Percentiles rank a stretch among this genome's conserved stretches.
Conservation (phyloP, 2,329 filamentous ascomycete species). For the Magnaporthales sp. region DNA sequence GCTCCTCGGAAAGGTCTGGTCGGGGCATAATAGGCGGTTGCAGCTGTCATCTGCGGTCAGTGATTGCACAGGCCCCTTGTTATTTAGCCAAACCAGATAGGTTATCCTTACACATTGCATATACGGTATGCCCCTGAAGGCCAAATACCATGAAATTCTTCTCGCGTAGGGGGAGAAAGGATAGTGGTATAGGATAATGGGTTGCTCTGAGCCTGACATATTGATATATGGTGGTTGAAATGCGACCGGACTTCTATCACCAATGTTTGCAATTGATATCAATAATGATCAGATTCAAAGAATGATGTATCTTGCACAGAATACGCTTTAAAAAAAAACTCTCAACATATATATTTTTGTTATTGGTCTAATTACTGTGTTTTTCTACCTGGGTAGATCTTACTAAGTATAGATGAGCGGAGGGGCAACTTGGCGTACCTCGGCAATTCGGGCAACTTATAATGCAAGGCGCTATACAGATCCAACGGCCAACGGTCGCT, state of each 20-base stretch:
- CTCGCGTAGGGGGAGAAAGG: constrained; percentile 54
- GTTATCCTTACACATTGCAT: constrained; percentile 52
- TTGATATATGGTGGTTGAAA: background rate
- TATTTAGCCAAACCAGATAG: background rate
- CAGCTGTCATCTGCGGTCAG: constrained; percentile 29
- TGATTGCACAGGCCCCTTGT: background rate
- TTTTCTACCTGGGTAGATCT: background rate
- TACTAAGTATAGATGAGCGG: background rate
- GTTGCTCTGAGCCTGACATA: constrained; percentile 11
- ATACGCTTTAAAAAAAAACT: no score
- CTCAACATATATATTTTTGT: background rate
- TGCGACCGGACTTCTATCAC: background rate
- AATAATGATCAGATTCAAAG: background rate
- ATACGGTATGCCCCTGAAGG: constrained; percentile 56
- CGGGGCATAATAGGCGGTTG: constrained; percentile 61
- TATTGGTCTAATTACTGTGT: background rate
- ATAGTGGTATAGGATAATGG: constrained; percentile 61
- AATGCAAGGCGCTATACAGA: background rate
- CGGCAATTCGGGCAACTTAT: background rate
- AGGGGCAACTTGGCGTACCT: background rate
- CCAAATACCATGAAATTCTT: constrained; percentile 58
- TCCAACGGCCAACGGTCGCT: background rate
- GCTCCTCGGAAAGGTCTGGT: constrained; percentile 44
- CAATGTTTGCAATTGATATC: background rate
- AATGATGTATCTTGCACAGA: no score